Base-by-base conservation (phyloP, 202 grass and related monocot genomes). In the Elaeis oleifera region DNA sequence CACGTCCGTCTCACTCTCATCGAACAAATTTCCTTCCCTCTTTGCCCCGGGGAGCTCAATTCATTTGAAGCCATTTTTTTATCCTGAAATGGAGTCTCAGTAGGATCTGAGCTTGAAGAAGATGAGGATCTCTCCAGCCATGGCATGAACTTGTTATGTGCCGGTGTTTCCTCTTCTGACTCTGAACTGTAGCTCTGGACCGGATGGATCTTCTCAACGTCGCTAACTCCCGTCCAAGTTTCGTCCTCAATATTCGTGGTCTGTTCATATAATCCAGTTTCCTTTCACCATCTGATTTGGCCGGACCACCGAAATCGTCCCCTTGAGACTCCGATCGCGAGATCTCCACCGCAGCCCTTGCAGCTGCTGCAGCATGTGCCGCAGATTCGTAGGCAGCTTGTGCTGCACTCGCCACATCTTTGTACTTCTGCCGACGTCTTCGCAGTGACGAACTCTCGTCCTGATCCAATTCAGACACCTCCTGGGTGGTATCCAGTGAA, bases 361-460 rank as follows among this genome's bases (percentile, higher is more conserved):
- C 94, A 19, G 94, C 94, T 7, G 79, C 88, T 0, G 94, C 94
- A 3, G 94, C 94, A 15, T 51, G 71, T 19, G 80, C 85, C 1
- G 94, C 94, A 2, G 84, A 92, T 11, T 86, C 66, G 15, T 89
- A 99, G 16, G 94, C 94, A 24, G 88, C 94, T 76, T 89, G 88
- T 48, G 94, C 88, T 3, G 94, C 94, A 0, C 74, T 71, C 4
- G 56, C 79, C 19, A 80, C 94, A 44, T 99, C 82, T 18, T 81
- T 75, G 71, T 82, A 99, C 18, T 69, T 58, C 51, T 50, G 70
- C 19, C 49, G 20, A 20, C 20, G 18, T 25, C 70, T 31, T 23
- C 58, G 36, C 7, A n/a, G 19, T 26, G 71, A 65, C 56, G 58
- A 21, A 23, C 60, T 66, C 0, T 80, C 61, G 7, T 76, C 79